Evolutionary conservation across 495 filamentous ascomycete species (phyloP).

Genomic region (Xylaria sp.): DNA sequence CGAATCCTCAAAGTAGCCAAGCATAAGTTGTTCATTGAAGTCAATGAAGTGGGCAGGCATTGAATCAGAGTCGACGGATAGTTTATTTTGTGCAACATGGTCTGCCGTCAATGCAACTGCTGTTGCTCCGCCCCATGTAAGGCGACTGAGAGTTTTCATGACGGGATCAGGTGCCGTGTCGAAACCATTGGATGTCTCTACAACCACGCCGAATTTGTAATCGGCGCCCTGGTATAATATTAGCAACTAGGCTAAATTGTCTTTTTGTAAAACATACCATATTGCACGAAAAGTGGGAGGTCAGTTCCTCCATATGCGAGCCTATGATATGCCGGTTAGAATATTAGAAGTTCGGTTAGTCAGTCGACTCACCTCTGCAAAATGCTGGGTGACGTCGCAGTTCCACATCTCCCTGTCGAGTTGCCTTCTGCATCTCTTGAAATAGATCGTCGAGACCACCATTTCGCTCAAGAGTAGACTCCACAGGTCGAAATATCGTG

Average conservation of each 20-base stretch:
- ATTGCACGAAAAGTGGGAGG: slow-evolving; percentile 74
- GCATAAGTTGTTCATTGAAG: slow-evolving; percentile 78
- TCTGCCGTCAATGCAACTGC: slow-evolving; percentile 45
- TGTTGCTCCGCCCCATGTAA: slow-evolving; percentile 69
- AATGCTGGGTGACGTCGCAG: slow-evolving; percentile 61
- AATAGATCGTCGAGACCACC: slow-evolving; percentile 73
- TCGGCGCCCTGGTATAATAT: slow-evolving; percentile 69
- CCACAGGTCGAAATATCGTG: slow-evolving; percentile 66
- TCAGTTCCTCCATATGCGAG: slow-evolving; percentile 56
- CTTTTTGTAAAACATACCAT: slow-evolving; percentile 59
- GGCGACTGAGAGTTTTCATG: slow-evolving; percentile 61
- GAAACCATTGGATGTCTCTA: slow-evolving; percentile 66
- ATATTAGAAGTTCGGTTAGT: not conserved
- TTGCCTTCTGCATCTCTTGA: slow-evolving; percentile 58
- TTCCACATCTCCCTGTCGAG: slow-evolving; percentile 53
- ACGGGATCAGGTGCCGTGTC: slow-evolving; percentile 64
- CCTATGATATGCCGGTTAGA: slow-evolving; percentile 34
- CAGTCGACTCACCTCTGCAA: slow-evolving; percentile 36
- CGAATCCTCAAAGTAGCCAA: slow-evolving; percentile 77
- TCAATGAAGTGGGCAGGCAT: slow-evolving; percentile 38
- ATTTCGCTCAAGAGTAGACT: slow-evolving; percentile 51
- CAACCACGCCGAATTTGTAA: slow-evolving; percentile 80
- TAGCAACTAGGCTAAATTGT: slow-evolving; percentile 20
- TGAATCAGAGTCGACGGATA: slow-evolving; percentile 10
- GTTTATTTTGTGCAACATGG: slow-evolving; percentile 10